Conservation (phyloP, 1,284 basidiomycete genomes). For the Moniliella sp. region DNA sequence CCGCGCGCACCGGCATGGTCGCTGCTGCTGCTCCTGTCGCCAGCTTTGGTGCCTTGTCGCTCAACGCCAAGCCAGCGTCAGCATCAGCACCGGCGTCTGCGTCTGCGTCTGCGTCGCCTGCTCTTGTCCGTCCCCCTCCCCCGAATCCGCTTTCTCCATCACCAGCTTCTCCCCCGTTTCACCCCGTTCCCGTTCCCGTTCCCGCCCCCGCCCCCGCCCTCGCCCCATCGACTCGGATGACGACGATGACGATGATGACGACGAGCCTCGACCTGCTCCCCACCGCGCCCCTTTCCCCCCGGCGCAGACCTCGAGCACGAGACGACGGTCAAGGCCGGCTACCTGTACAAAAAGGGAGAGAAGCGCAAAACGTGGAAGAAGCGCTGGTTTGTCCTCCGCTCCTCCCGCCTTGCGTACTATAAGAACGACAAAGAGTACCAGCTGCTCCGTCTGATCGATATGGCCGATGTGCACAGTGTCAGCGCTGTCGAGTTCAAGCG, state of each 20-base stretch:
- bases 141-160: no score
- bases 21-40: no score
- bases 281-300: constrained; percentile 34
- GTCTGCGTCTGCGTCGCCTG: no score
- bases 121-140: no score
- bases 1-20: no score
- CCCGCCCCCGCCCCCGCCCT: no score
- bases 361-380: constrained; percentile 64
- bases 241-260: constrained; percentile 50
- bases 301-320: constrained; percentile 39
- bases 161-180: no score
- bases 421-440: constrained; percentile 54
- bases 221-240: constrained; percentile 53
- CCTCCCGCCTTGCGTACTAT: constrained; percentile 74
- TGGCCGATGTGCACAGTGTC: constrained; percentile 72
- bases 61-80: no score
- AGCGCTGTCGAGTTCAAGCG: constrained; percentile 69
- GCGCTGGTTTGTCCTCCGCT: constrained; percentile 67
- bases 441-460: constrained; percentile 66
- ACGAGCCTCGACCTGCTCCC: constrained; percentile 41
- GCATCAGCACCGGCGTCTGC: no score
- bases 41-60: no score
- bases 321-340: constrained; percentile 68
- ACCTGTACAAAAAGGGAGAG: constrained; percentile 83
- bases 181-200: no score